Percentiles rank a stretch among this genome's conserved stretches.
phyloP scores from a whole-genome alignment of 1,284 basidiomycete genomes.

The Papiliotrema terrestris region DNA sequence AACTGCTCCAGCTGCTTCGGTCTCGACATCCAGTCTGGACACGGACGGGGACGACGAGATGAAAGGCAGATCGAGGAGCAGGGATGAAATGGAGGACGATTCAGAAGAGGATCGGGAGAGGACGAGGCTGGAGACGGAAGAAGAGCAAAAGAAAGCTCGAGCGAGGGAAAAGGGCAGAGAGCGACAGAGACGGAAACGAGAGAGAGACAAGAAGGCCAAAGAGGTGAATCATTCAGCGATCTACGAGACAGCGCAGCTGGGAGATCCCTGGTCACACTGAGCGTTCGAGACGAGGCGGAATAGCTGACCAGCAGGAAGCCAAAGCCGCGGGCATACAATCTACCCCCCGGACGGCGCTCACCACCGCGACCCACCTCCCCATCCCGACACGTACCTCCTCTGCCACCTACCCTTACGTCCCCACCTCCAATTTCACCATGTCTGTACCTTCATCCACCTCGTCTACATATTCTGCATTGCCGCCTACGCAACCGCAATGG shows the following conservation, averaged over 20 bases:
- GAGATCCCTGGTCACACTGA: too few relatives aligned
- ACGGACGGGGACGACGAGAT: constrained; percentile 3
- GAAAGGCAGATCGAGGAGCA: constrained; percentile 14
- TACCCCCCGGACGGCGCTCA: background rate
- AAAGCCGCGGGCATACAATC: background rate
- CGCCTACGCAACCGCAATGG: constrained; percentile 12
- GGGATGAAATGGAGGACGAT: constrained; percentile 4
- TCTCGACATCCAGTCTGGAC: background rate
- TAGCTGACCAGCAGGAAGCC: constrained; percentile 5
- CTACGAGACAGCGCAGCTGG: too few relatives aligned
- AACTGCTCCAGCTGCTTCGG: background rate
- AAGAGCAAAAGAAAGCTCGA: constrained; percentile 9
- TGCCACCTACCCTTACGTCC: background rate
- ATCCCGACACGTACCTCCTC: constrained; percentile 1
- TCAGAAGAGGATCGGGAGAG: background rate
- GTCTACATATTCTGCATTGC: constrained; percentile 21
- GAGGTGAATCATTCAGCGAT: constrained; percentile 15
- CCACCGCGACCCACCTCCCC: constrained; percentile 4
- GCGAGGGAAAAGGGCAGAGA: constrained; percentile 21
- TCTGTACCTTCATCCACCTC: constrained; percentile 26
- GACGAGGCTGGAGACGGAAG: background rate
- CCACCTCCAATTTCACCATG: constrained; percentile 7
- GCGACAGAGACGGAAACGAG: constrained; percentile 24
- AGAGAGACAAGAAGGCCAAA: constrained; percentile 28
- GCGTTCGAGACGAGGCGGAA: background rate